phyloP scores from a whole-genome alignment of 2,329 filamentous ascomycete genomes.

The Didymella pinodella region DNA sequence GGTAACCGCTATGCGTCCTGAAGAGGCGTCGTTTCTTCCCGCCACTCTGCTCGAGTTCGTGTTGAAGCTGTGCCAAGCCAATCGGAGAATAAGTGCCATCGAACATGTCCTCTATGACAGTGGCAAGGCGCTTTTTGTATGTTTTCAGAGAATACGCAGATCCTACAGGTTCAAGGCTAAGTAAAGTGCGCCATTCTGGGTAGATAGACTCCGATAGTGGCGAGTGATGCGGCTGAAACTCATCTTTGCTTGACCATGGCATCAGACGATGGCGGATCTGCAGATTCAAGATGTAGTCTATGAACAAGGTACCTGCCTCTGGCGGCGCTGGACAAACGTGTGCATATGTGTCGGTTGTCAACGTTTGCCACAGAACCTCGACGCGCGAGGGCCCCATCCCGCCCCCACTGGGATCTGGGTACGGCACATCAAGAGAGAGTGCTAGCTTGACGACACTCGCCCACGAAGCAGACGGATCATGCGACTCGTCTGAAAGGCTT shows the following conservation, averaged over 20 bases:
- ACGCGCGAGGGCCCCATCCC: conserved; percentile 26
- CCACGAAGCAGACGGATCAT: neutral
- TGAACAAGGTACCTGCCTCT: conserved; percentile 23
- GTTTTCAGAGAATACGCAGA: neutral
- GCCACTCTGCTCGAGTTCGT: neutral
- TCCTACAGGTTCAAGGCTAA: neutral
- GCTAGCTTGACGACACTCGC: neutral
- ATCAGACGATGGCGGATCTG: conserved; percentile 38
- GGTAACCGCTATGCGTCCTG: neutral
- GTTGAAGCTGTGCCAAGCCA: neutral
- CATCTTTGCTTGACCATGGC: conserved; percentile 37
- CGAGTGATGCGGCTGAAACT: conserved; percentile 39
- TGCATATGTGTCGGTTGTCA: conserved; percentile 35
- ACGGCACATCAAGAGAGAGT: neutral
- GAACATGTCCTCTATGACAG: neutral
- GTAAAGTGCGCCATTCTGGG: conserved; percentile 36
- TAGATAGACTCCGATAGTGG: conserved; percentile 37
- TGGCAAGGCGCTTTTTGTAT: neutral
- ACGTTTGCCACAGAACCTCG: conserved; percentile 36
- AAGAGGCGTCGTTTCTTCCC: neutral
- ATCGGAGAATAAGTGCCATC: neutral
- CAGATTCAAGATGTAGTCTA: conserved; percentile 41
- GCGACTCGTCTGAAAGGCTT: neutral
- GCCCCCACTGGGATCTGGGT: neutral
- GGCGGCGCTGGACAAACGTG: conserved; percentile 31